Evolutionary conservation across 441 rosid species (phyloP), one percentile per base, ranked within the genome.

Genomic region (Croton laevigatus): DNA sequence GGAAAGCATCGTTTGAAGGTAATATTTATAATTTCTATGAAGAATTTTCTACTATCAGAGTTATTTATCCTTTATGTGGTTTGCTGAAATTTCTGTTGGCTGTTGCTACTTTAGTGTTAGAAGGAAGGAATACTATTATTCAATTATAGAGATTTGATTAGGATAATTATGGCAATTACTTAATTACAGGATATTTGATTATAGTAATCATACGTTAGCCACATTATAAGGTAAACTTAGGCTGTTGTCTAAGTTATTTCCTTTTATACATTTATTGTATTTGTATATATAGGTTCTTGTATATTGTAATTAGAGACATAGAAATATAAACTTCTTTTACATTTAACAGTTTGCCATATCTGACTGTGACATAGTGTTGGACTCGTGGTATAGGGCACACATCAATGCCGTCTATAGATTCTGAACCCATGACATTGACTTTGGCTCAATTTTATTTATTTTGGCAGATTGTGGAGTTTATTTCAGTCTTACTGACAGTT

Each of bases 1-100:
- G 96, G 97, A 62, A 94, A 90, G 77, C 97, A 90, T 72, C 96
- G 97, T 19, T 73, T 94, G 72, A 94, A 92, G 96, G 99, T 91
- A 68, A 59, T 60, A 70, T 14, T 71, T 54, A 69, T 8, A 52
- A 37, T 72, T 38, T 16, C 73, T 65, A 42, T 10, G 12, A 23
- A 13, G 38, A 66, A 42, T 6, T 34, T 27, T 34, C 34, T 73
- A 51, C 62, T 42, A 2, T 13, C 19, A n/a, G 7, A 8, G 23
- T 23, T 22, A 27, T 8, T 52, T 58, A 48, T 59, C 36, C 42
- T n/a, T 23, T 37, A 19, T 58, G 51, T 14, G 44, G 17, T 69
- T 74, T 16, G 11, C 53, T 32, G 52, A 4, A 20, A 11, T 23
- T 20, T 17, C 1, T 27, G 13, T 70, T 45, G 22, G 20, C 20